phyloP scores from a whole-genome alignment of 78 protist species.

The Chrysochromulina tobinii region DNA sequence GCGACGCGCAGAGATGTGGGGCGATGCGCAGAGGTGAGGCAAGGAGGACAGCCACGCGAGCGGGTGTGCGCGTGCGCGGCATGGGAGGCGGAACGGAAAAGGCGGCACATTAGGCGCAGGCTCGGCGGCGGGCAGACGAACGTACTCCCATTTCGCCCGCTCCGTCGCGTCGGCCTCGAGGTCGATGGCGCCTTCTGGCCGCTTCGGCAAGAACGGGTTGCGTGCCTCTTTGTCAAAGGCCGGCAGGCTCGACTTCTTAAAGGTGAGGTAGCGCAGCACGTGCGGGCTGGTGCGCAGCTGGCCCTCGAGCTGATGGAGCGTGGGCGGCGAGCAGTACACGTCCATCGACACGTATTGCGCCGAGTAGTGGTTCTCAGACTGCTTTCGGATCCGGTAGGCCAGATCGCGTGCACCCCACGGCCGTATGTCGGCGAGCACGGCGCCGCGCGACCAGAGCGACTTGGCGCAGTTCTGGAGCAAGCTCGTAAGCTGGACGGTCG shows the following conservation, averaged over 20 bases:
- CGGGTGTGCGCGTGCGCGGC: too few relatives aligned
- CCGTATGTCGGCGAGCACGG: background rate
- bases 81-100: too few relatives aligned
- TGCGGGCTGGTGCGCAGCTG: background rate
- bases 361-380: background rate
- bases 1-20: too few relatives aligned
- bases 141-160: background rate
- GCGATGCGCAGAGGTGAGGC: too few relatives aligned
- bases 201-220: too few relatives aligned
- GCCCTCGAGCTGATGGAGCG: background rate
- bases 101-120: too few relatives aligned
- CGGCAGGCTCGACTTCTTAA: background rate
- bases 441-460: background rate
- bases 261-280: background rate
- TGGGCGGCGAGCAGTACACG: background rate
- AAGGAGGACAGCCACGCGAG: too few relatives aligned
- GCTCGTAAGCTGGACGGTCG: background rate
- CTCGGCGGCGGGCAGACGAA: too few relatives aligned
- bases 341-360: background rate
- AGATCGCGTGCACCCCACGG: background rate
- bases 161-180: background rate
- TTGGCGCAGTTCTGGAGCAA: background rate
- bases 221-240: too few relatives aligned
- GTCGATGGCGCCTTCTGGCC: too few relatives aligned
- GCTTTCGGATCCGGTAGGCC: background rate